Evolutionary conservation across 495 filamentous ascomycete species (phyloP).

Genomic region (Haplographium delicatum): DNA sequence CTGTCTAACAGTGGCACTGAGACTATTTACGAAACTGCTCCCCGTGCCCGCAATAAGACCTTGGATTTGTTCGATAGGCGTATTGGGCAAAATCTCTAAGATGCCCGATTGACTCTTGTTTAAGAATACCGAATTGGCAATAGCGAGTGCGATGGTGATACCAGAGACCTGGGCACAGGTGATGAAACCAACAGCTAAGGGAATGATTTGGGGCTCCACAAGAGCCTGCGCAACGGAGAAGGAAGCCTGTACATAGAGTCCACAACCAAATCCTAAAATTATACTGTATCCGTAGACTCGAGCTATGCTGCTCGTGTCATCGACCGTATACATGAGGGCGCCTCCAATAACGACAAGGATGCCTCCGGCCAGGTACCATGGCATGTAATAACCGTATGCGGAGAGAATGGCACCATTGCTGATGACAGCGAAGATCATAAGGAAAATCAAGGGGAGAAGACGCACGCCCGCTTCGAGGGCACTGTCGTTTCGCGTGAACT

Average conservation of each 20-base stretch:
- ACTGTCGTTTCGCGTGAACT: constrained; percentile 47
- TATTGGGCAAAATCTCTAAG: constrained; percentile 30
- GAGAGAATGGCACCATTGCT: constrained; percentile 46
- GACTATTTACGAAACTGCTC: constrained; percentile 32
- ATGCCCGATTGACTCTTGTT: constrained; percentile 35
- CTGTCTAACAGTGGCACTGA: constrained; percentile 30
- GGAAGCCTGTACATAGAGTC: constrained; percentile 44
- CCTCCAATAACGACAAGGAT: constrained; percentile 44
- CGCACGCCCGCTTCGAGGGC: constrained; percentile 47
- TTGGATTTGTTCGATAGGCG: constrained; percentile 34
- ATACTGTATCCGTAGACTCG: constrained; percentile 51
- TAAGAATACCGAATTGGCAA: constrained; percentile 53
- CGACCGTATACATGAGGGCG: constrained; percentile 44
- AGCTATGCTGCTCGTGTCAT: constrained; percentile 29
- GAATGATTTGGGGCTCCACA: constrained; percentile 32
- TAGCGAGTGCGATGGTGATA: constrained; percentile 47
- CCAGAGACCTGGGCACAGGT: constrained; percentile 48
- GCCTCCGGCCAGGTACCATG: constrained; percentile 50
- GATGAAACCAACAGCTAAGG: constrained; percentile 47
- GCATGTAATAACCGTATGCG: constrained; percentile 49
- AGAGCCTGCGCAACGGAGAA: constrained; percentile 51
- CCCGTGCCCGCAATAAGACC: constrained; percentile 43
- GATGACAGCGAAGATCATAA: constrained; percentile 43
- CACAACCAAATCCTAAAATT: constrained; percentile 48
- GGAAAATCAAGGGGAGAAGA: constrained; percentile 52